Evolutionary conservation across 441 rosid species (phyloP), one percentile per base, ranked within the genome.

Genomic region (Corymbia calophylla): DNA sequence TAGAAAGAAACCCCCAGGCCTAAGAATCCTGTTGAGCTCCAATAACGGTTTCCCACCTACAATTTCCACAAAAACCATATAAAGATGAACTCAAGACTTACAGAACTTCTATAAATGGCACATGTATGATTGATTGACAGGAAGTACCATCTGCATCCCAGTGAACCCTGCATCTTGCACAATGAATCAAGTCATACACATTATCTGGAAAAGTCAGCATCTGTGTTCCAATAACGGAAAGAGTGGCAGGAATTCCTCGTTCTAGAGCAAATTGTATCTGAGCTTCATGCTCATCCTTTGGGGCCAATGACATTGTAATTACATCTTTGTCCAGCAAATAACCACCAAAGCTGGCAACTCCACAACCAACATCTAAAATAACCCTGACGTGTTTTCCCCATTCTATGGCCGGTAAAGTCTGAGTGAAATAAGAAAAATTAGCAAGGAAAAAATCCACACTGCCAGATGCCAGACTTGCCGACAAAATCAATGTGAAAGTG

Each of bases 341-440:
- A 82, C 99, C 99, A n/a, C 99, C 99, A 91, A 98, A 96, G 95
- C 97, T 96, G 80, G 99, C 99, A 13, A 97, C 99, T 5, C 99
- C 99, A 90, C 98, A 96, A n/a, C 98, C 99, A 66, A 97, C 99
- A 94, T 97, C 99, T 91, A 97, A 92, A 73, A 94, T 91, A 86
- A 96, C 97, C 89, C 98, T 93, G 60, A 94, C 92, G 89, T 93
- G 93, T 91, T 94, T 92, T 27, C 97, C 99, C 97, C 98, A 97
- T 88, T 93, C 86, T 91, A 97, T 95, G 85, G 18, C 53, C 13
- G 97, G 98, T 87, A 95, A 92, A 90, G 96, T 92, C 99, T 96
- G 90, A 88, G 55, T 44, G 44, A 68, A 25, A 25, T 55, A 56
- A 58, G 66, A 47, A 29, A 54, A 87, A 39, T 73, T 53, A 81